Conservation (phyloP, 345 rosid genomes). For the Citrus sinensis region DNA sequence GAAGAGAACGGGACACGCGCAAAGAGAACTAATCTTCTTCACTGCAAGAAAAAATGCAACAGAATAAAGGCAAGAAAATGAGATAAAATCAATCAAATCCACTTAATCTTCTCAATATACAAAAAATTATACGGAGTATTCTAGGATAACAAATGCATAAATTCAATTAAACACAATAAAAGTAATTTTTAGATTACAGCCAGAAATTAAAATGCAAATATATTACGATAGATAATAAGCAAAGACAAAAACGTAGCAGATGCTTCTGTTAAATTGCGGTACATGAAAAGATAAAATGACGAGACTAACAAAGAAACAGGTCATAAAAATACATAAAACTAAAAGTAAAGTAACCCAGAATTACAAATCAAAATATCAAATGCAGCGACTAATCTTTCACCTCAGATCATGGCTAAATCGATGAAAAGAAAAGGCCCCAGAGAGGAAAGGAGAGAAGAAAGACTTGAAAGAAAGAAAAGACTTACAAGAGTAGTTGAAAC, state of each 20-base stretch:
- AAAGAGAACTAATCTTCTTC: conserved; percentile 46
- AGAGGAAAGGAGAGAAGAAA: background rate
- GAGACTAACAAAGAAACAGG: background rate
- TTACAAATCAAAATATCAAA: conserved; percentile 6
- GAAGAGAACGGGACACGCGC: conserved; percentile 99
- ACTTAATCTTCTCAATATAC: conserved; percentile 6
- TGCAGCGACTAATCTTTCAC: conserved; percentile 1
- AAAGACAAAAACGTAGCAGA: too few relatives aligned
- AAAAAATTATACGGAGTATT: background rate
- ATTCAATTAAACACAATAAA: background rate
- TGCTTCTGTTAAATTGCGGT: background rate
- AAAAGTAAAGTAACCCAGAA: background rate
- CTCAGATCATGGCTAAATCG: conserved; percentile 28
- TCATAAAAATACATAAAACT: background rate
- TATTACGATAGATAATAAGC: background rate
- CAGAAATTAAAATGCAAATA: background rate
- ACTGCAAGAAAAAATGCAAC: conserved; percentile 21
- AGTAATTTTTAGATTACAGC: background rate
- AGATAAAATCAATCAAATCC: background rate
- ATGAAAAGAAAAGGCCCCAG: background rate
- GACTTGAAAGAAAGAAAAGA: background rate
- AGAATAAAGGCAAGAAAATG: background rate
- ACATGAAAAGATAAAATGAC: background rate
- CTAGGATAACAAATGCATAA: background rate
- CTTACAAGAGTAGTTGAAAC: conserved; percentile 44